A percentile compares a stretch with the other conserved stretches of the same genome.
Evolutionary conservation across 768 basidiomycete species (phyloP).

Genomic region (Hemileccinum rubropunctum): DNA sequence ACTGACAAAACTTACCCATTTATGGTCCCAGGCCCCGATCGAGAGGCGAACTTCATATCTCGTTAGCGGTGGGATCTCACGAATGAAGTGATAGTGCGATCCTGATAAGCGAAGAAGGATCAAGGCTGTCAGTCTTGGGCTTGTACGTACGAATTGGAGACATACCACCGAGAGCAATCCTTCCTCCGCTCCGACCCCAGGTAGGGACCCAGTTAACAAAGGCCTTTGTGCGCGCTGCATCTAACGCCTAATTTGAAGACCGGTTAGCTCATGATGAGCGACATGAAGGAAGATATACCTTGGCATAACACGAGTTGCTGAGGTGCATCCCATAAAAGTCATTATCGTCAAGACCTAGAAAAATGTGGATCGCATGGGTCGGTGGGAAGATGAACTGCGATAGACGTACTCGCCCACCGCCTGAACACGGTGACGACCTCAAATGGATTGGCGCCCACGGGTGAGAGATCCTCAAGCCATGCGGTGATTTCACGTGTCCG

Average conservation of each 20-base stretch:
- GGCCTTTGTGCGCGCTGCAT: conserved; percentile 47
- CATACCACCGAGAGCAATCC: conserved; percentile 52
- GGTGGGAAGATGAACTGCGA: neutral
- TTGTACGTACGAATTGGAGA: neutral
- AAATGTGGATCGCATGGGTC: neutral
- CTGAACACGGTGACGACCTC: conserved; percentile 39
- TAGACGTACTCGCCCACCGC: conserved; percentile 53
- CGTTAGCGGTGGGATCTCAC: conserved; percentile 64
- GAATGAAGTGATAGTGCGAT: conserved; percentile 66
- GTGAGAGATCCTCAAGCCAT: conserved; percentile 49
- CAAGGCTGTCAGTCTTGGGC: neutral
- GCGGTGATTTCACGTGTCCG: conserved; percentile 34
- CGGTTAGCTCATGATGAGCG: neutral
- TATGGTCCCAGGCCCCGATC: conserved; percentile 68
- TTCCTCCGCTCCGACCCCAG: conserved; percentile 57
- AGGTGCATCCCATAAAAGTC: conserved; percentile 68
- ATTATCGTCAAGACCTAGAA: conserved; percentile 63
- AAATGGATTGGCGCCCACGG: conserved; percentile 59
- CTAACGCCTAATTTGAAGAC: conserved; percentile 35
- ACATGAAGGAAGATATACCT: conserved; percentile 38
- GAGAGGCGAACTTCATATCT: conserved; percentile 59
- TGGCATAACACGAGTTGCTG: conserved; percentile 80
- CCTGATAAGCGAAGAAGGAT: conserved; percentile 32
- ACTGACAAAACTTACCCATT: conserved; percentile 57
- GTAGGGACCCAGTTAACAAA: conserved; percentile 52